Base-by-base conservation (phyloP, 2,329 filamentous ascomycete species). In the Fusarium nodosum region DNA sequence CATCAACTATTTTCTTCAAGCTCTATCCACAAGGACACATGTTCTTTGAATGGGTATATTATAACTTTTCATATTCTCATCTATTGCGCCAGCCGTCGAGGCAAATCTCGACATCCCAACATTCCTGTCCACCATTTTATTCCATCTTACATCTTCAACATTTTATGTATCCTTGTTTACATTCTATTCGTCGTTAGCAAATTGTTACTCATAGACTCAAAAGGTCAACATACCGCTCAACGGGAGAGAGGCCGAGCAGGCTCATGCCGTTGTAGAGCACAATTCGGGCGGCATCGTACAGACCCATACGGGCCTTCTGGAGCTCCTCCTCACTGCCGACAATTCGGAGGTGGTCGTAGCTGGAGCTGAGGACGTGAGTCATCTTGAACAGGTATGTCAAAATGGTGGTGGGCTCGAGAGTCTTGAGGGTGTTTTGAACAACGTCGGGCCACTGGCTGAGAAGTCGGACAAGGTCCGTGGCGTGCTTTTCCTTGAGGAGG, bases 391-490 rank as follows among this genome's bases (percentile, higher is more conserved):
- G 84, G 78, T 95, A 81, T n/a, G 80, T 82, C 68, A 82, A 77
- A 59, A 80, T 78, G 10, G 81, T 82, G 13, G 84, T 86, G 22
- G 93, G 93, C 80, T 97, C 94, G 24, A 94, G 86, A 1, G 93
- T 97, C 84, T 92, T 93, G 73, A 96, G 84, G 0, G 93, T 94
- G 80, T 95, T 95, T 76, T 91, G 84, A 61, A 97, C 89, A 7
- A 93, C 91, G 74, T 97, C 93, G 4, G 94, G 94, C 87, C 92
- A 97, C 77, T 94, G 91, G 11, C 90, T 86, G n/a, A 97, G 85
- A 46, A 92, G 85, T 33, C 94, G 88, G 69, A 93, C 85, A 39
- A 95, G 85, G 73, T 94, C 90, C 48, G 89, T 79, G 24, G 92
- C 93, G 76, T 94, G 91, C 39, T 87, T 82, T 80, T 94, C 92